Evolutionary conservation across 306 rosid genomes (phyloP), one percentile per base, ranked within the genome.

Genomic region (Malus asiatica): DNA sequence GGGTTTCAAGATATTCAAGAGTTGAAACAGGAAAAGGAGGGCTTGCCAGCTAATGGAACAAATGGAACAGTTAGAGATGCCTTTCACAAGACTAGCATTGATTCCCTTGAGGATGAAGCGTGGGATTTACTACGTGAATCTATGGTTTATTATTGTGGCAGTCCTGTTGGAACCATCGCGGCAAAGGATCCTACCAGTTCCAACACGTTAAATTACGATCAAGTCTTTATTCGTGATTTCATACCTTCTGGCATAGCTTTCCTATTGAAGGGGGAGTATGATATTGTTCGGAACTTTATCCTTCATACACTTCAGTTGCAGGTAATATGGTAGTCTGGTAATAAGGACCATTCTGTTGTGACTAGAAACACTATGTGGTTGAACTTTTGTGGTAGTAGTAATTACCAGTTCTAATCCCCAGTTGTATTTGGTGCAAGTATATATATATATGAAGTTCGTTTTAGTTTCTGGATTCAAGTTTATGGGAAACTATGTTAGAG

Each of bases 211-310:
- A 92, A 92, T 83, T 92, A 92, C 79, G 97, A 92, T 78, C 97
- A 92, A 73, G 96, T 92, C 82, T 92, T 92, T 72, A 88, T 92
- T 74, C 96, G 96, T 23, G 97, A 92, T 85, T 92, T 92, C 82
- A 86, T 92, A 87, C 97, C 97, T 84, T 90, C 93, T 70, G 97
- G 96, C 67, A 84, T 92, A 42, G 97, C 96, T 59, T 92, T 92
- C 90, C 83, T 92, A 16, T 78, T 92, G 86, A 92, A 92, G 87
- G 97, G 92, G 66, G 96, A 92, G 82, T 84, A 87, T 52, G 97
- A 92, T 60, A 92, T 92, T 84, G 97, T 92, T 84, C 93, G 96
- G 60, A 90, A 86, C 76, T 92, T 92, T 77, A 86, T 92, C 76
- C 96, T 92, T 72, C 83, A 90, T 77, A 90, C 97, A 9, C 96